phyloP scores from a whole-genome alignment of 768 basidiomycete genomes.

The Lepiota brunneoincarnata region DNA sequence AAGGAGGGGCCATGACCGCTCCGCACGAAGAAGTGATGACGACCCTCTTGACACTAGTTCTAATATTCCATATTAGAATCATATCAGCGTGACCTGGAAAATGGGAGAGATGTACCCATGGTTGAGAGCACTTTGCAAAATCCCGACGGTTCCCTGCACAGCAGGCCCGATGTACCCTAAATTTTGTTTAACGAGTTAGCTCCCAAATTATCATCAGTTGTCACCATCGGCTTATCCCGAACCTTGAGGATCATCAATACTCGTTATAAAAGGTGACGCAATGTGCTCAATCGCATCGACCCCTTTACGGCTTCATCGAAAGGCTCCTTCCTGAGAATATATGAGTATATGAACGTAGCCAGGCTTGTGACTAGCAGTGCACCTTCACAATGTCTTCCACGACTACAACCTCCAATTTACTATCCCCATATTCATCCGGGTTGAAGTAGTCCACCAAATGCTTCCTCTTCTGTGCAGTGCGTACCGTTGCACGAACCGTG shows the following conservation, averaged over 20 bases:
- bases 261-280: constrained; percentile 58
- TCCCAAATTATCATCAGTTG: background rate
- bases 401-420: constrained; percentile 60
- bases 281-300: constrained; percentile 72
- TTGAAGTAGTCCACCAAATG: constrained; percentile 55
- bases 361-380: background rate
- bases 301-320: constrained; percentile 78
- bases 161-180: constrained; percentile 69
- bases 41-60: constrained; percentile 57
- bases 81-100: background rate
- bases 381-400: constrained; percentile 63
- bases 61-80: constrained; percentile 7
- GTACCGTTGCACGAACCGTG: constrained; percentile 63
- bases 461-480: constrained; percentile 56
- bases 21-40: constrained; percentile 67
- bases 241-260: constrained; percentile 42
- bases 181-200: background rate
- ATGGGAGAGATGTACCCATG: constrained; percentile 35
- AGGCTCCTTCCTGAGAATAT: constrained; percentile 57
- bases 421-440: constrained; percentile 46
- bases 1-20: constrained; percentile 33
- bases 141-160: constrained; percentile 62
- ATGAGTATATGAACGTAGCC: background rate
- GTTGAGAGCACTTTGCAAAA: constrained; percentile 59
- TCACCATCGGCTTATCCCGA: background rate